phyloP scores from a whole-genome alignment of 2,329 filamentous ascomycete genomes.

The Trichoderma sp. region DNA sequence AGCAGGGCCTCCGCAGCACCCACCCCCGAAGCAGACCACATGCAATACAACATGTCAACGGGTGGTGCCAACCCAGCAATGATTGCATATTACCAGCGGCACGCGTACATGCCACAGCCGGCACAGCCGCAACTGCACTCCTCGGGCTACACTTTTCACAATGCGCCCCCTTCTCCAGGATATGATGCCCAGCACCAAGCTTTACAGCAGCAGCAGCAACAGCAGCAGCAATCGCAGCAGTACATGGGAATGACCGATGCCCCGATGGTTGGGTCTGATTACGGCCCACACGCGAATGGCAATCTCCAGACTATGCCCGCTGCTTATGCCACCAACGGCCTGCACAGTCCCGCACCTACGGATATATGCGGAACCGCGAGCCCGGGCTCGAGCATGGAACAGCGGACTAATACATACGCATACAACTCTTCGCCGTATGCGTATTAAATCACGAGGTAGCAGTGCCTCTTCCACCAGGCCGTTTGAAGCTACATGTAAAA shows the following conservation, averaged over 20 bases:
- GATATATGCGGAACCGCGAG: slow-evolving; percentile 23
- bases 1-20: slow-evolving; percentile 33
- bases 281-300: slow-evolving; percentile 16
- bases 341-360: slow-evolving; percentile 25
- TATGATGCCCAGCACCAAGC: slow-evolving; percentile 23
- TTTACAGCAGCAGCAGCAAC: slow-evolving; percentile 14
- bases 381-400: slow-evolving; percentile 18
- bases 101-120: slow-evolving; percentile 32
- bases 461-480: slow-evolving; percentile 1
- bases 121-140: slow-evolving; percentile 26
- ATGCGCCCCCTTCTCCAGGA: slow-evolving; percentile 22
- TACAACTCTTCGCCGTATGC: slow-evolving; percentile 26
- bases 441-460: slow-evolving; percentile 22
- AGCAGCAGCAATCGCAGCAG: slow-evolving; percentile 9
- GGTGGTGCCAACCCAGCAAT: slow-evolving; percentile 38
- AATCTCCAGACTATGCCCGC: slow-evolving; percentile 9
- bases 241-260: slow-evolving; percentile 23
- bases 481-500: slow-evolving; percentile 3
- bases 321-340: slow-evolving; percentile 19
- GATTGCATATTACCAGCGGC: slow-evolving; percentile 42
- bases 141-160: slow-evolving; percentile 21
- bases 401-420: slow-evolving; percentile 20
- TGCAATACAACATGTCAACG: slow-evolving; percentile 42
- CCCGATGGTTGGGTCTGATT: slow-evolving; percentile 24
- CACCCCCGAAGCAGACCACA: slow-evolving; percentile 36